Evolutionary conservation across 495 filamentous ascomycete species (phyloP).

Genomic region (Penicillium alfredii): DNA sequence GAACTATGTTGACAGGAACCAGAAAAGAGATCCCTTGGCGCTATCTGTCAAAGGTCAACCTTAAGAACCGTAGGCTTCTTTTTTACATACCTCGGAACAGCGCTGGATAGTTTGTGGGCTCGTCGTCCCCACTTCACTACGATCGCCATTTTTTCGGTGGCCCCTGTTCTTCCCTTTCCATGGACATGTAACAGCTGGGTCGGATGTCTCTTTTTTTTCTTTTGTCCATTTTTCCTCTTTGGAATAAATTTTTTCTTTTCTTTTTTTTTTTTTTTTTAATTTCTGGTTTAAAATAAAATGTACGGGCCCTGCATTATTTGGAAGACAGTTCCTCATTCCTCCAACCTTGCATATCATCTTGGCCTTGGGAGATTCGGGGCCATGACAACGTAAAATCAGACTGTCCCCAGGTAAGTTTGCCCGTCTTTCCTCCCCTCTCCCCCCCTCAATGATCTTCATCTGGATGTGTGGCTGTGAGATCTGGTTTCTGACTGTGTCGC

Average conservation of each 20-base stretch:
- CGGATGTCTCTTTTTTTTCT: conserved; percentile 15
- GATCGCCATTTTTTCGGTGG: conserved; percentile 40
- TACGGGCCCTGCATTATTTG: conserved; percentile 26
- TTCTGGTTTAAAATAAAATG: conserved; percentile 16
- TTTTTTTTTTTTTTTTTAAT: conserved; percentile 13
- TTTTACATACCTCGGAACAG: conserved; percentile 14
- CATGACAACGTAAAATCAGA: conserved; percentile 27
- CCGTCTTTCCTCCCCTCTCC: not conserved
- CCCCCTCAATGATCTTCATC: no score
- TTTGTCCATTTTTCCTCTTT: no score
- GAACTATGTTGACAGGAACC: conserved; percentile 24
- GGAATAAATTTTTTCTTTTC: no score
- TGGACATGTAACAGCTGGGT: conserved; percentile 25
- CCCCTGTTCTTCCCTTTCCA: conserved; percentile 33
- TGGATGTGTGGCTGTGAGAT: not conserved
- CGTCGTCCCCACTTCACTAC: conserved; percentile 29
- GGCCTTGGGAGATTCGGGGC: conserved; percentile 12
- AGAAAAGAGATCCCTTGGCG: conserved; percentile 26
- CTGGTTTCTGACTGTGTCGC: not conserved
- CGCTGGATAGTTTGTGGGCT: conserved; percentile 32
- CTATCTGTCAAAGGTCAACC: conserved; percentile 35
- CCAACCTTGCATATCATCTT: conserved; percentile 30
- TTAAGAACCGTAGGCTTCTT: conserved; percentile 24
- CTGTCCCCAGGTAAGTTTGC: conserved; percentile 16
- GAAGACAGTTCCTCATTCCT: conserved; percentile 14